Base-by-base conservation (phyloP, 2,329 filamentous ascomycete species). In the Fusarium chlamydosporum region DNA sequence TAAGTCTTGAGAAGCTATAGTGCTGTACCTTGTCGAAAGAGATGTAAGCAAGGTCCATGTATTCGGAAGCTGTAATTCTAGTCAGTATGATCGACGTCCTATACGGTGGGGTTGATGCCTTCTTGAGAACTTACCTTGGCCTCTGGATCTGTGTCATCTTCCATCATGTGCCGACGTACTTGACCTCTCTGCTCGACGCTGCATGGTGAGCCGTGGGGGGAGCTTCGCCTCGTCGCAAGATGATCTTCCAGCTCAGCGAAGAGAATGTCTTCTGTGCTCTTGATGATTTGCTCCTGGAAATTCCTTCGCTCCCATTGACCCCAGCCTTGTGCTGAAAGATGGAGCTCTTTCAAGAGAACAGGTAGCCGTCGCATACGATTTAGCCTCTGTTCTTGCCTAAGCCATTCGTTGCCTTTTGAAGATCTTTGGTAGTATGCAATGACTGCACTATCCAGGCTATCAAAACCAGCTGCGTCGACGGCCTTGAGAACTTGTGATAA, bases 361-460 rank as follows among this genome's bases (percentile, higher is more conserved):
- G 48, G 48, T 26, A 52, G 18, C 6, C 48, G 48, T 41, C 48
- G 35, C 48, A 52, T 41, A 10, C 48, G 48, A 33, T 52, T 52
- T 31, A 52, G n/a, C 31, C 48, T 52, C 48, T 52, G 48, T 41
- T 52, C 48, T 18, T 41, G 48, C 13, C 48, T 35, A 7, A 52
- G 48, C 48, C 35, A 41, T 33, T 52, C 48, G 37, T 41, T 52
- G 37, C 48, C 48, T 52, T 52, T 52, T 26, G 48, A 52, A 23
- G 48, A 52, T 23, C 11, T 52, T 41, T 52, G 48, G 35, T 52
- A 52, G 26, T 52, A 52, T 52, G 48, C 48, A 40, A 52, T 41
- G 27, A 52, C 35, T 12, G 48, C 48, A 41, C 48, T 52, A 15
- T 52, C 48, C 48, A 52, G 12, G 37, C 48, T 52, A 41, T 52